A percentile compares a stretch with the other conserved stretches of the same genome.
Conservation (phyloP, 805 yeast species). For the Metschnikowia cubensis region DNA sequence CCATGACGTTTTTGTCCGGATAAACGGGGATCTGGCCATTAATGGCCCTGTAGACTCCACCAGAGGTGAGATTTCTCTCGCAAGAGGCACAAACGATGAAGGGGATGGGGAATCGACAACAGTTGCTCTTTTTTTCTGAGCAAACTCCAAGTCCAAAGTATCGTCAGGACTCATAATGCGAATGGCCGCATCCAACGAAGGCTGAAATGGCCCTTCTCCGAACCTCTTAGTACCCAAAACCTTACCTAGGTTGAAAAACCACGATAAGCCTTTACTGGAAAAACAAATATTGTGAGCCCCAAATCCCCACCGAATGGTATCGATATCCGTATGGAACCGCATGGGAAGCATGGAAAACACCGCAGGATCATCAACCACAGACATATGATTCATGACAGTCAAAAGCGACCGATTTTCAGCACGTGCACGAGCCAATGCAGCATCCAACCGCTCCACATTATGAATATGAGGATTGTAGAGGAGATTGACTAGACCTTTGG, state of each 20-base stretch:
- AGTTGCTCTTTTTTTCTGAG: not conserved
- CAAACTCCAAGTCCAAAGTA: constrained; percentile 46
- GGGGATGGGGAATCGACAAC: no score
- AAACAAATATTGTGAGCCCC: constrained; percentile 94
- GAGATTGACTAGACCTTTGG: constrained; percentile 58
- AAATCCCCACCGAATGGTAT: constrained; percentile 84
- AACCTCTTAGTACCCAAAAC: constrained; percentile 83
- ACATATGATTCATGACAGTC: constrained; percentile 92
- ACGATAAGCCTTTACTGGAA: constrained; percentile 44
- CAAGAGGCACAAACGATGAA: constrained; percentile 10
- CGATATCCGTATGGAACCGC: constrained; percentile 57
- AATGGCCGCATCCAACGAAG: constrained; percentile 81
- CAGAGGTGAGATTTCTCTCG: constrained; percentile 23
- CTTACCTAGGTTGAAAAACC: constrained; percentile 83
- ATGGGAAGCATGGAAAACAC: constrained; percentile 84
- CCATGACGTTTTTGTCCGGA: constrained; percentile 73
- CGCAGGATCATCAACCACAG: constrained; percentile 87
- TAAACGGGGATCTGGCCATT: constrained; percentile 46
- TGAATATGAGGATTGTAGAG: constrained; percentile 62
- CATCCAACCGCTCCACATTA: constrained; percentile 60
- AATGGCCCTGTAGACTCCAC: constrained; percentile 29
- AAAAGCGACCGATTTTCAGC: constrained; percentile 68
- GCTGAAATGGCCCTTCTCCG: constrained; percentile 92
- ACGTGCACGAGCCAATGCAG: constrained; percentile 59
- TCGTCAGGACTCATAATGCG: constrained; percentile 77